Conservation (phyloP, 1,139 yeast genomes). For the Candida smagusa region DNA sequence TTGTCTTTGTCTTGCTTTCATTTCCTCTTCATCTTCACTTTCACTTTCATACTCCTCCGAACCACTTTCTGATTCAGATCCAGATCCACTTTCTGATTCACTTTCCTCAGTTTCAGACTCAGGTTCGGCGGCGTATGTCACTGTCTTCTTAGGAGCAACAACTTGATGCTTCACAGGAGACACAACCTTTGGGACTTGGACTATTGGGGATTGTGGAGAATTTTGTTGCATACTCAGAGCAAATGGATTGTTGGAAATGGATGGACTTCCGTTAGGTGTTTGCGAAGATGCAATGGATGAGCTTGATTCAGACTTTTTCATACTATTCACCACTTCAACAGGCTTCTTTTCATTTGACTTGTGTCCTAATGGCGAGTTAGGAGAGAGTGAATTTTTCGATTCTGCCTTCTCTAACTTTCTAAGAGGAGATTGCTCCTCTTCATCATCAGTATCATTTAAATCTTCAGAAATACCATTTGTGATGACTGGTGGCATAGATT, state of each 20-base stretch:
- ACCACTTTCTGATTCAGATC: slow-evolving; percentile 12
- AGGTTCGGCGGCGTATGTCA: slow-evolving; percentile 11
- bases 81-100: slow-evolving; percentile 7
- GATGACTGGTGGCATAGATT: neutral
- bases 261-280: neutral
- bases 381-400: slow-evolving; percentile 2
- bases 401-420: slow-evolving; percentile 7
- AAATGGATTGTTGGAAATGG: neutral
- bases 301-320: neutral
- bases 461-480: slow-evolving; percentile 1
- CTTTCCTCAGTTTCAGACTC: neutral
- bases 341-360: neutral
- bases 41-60: slow-evolving; percentile 17
- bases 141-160: slow-evolving; percentile 9
- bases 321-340: neutral
- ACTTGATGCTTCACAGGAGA: neutral
- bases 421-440: slow-evolving; percentile 6
- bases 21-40: slow-evolving; percentile 19
- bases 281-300: neutral
- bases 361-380: slow-evolving; percentile 4
- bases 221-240: neutral
- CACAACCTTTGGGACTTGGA: neutral
- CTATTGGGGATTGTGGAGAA: neutral
- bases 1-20: slow-evolving; percentile 43
- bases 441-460: slow-evolving; percentile 7